These are phyloP conservation scores for Leccinum olivaceopallidum DNA, from an alignment of 768 basidiomycete species.

Conservation along the genomic window DNA sequence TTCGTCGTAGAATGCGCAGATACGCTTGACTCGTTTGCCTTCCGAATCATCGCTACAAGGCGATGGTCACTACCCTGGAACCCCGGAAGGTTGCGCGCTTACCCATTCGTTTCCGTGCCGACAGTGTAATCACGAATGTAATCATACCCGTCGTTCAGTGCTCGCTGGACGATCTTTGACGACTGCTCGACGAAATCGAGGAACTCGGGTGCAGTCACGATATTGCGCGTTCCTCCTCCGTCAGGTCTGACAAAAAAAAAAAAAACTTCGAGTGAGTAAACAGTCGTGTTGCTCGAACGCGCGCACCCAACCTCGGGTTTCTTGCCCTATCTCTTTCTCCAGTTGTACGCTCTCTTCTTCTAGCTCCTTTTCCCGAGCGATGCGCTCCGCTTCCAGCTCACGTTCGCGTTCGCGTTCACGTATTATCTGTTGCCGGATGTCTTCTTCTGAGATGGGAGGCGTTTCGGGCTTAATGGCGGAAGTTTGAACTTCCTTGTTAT, in stretches of 20 bases:
- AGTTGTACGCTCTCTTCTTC: constrained; percentile 83
- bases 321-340: constrained; percentile 84
- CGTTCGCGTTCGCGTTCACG: constrained; percentile 58
- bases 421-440: constrained; percentile 68
- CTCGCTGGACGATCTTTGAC: constrained; percentile 93
- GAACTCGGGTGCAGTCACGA: constrained; percentile 89
- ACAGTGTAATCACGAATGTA: constrained; percentile 97
- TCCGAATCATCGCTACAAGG: constrained; percentile 79
- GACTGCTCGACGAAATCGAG: constrained; percentile 92
- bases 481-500: constrained; percentile 87
- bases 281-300: background rate
- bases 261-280: background rate
- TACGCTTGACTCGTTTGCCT: constrained; percentile 84
- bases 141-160: constrained; percentile 93
- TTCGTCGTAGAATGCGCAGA: constrained; percentile 95
- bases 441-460: constrained; percentile 59
- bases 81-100: constrained; percentile 31
- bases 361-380: constrained; percentile 71
- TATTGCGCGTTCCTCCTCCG: constrained; percentile 71
- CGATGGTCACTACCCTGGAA: constrained; percentile 9
- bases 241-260: constrained; percentile 56
- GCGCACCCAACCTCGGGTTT: constrained; percentile 65
- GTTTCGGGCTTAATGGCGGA: constrained; percentile 59
- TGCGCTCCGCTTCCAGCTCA: constrained; percentile 68
- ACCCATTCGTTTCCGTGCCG: constrained; percentile 82